Conservation (phyloP, 345 rosid species). For the Gossypium australe region DNA sequence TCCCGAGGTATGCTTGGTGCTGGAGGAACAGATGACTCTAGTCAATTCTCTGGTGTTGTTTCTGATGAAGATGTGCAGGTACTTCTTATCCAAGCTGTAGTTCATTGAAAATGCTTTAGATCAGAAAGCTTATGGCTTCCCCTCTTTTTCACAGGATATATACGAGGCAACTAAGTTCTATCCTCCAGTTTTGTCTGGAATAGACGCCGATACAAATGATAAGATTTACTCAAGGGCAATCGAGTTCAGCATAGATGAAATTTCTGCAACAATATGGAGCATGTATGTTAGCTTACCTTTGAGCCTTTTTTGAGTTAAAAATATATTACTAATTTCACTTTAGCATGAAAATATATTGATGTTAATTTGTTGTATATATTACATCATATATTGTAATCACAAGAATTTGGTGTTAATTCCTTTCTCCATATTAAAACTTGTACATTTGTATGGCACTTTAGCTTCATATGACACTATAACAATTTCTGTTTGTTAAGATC, state of each 20-base stretch:
- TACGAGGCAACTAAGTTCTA: slow-evolving; percentile 83
- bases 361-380: background rate
- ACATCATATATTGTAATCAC: background rate
- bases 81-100: slow-evolving; percentile 12
- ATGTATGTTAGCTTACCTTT: slow-evolving; percentile 31
- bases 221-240: slow-evolving; percentile 49
- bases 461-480: background rate
- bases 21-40: slow-evolving; percentile 89
- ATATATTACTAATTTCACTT: slow-evolving; percentile 1
- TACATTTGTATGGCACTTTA: background rate
- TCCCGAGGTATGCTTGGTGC: slow-evolving; percentile 99
- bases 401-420: background rate
- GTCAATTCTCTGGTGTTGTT: slow-evolving; percentile 88
- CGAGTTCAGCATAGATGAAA: slow-evolving; percentile 41
- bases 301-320: background rate
- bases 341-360: background rate
- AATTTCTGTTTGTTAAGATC: background rate
- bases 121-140: slow-evolving; percentile 10
- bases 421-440: background rate
- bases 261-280: slow-evolving; percentile 50
- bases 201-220: slow-evolving; percentile 36
- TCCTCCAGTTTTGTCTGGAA: slow-evolving; percentile 40
- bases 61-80: slow-evolving; percentile 97
- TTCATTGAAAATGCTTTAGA: slow-evolving; percentile 9
- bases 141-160: slow-evolving; percentile 55